A percentile compares a stretch with the other conserved stretches of the same genome.
Evolutionary conservation across 306 rosid species (phyloP).

Genomic region (Glycine tomentella): DNA sequence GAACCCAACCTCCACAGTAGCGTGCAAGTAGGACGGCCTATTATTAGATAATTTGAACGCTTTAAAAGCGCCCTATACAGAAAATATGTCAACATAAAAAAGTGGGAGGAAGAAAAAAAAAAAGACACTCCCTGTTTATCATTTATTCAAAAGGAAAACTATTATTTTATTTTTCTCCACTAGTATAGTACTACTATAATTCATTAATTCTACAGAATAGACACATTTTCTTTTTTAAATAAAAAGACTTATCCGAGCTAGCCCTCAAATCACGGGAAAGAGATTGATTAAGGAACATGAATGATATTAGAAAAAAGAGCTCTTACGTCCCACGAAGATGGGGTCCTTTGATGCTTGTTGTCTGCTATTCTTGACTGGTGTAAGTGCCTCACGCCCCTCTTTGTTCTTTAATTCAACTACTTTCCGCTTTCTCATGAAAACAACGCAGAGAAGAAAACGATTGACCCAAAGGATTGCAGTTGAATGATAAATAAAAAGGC

Average conservation of each 20-base stretch:
- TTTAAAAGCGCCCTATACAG: too few relatives aligned
- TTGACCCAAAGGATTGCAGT: background rate
- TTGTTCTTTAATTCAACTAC: conserved; percentile 22
- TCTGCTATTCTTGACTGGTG: too few relatives aligned
- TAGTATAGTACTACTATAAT: too few relatives aligned
- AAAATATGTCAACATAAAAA: background rate
- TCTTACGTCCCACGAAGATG: conserved; percentile 30
- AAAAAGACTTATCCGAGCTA: background rate
- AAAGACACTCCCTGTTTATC: background rate
- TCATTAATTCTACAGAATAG: background rate
- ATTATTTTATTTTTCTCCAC: background rate
- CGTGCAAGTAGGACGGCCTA: too few relatives aligned
- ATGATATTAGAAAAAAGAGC: background rate
- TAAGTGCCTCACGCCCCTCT: conserved; percentile 36
- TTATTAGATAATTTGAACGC: too few relatives aligned
- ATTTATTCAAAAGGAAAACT: too few relatives aligned
- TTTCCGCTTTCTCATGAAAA: conserved; percentile 28
- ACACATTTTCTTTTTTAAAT: background rate
- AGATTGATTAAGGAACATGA: conserved; percentile 34
- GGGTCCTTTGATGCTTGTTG: conserved; percentile 35
- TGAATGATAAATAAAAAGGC: background rate
- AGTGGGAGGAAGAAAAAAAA: conserved; percentile 21
- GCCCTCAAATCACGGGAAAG: conserved; percentile 49
- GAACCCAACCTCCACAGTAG: too few relatives aligned
- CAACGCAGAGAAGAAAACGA: background rate